Evolutionary conservation across 805 yeast genomes (phyloP).

Genomic region (Candida argentea): DNA sequence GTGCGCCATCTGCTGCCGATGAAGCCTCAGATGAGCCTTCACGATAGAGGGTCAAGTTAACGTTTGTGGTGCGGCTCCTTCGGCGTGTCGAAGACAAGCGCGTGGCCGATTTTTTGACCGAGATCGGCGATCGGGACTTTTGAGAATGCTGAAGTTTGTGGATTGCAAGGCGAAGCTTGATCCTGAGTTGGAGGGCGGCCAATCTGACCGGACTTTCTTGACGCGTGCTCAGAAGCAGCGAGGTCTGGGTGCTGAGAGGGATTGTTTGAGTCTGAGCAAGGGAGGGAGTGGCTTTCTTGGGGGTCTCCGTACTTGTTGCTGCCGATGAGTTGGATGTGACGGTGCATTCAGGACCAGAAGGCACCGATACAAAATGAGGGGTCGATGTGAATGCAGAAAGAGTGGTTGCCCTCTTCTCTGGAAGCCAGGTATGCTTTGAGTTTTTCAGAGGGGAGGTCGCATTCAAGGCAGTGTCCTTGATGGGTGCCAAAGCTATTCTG

Average conservation of each 20-base stretch:
- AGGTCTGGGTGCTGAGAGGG: too few relatives aligned
- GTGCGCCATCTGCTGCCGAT: background rate
- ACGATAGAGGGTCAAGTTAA: background rate
- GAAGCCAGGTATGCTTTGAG: conserved; percentile 1
- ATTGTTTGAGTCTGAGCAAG: too few relatives aligned
- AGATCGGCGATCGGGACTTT: background rate
- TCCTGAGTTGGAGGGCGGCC: conserved; percentile 34
- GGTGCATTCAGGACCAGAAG: conserved; percentile 3
- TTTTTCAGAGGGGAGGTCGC: too few relatives aligned
- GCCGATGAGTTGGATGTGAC: conserved; percentile 3
- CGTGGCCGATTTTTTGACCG: conserved; percentile 2
- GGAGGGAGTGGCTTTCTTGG: conserved; percentile 1
- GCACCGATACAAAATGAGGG: background rate
- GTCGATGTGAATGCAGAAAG: conserved; percentile 1
- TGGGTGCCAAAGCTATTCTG: conserved; percentile 29
- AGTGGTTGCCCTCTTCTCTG: conserved; percentile 1
- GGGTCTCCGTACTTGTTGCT: conserved; percentile 1
- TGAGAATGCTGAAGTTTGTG: conserved; percentile 22
- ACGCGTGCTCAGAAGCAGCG: background rate
- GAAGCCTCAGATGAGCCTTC: conserved; percentile 1
- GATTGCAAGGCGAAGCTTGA: conserved; percentile 32
- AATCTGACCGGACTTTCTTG: conserved; percentile 21
- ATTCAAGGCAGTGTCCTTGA: conserved; percentile 21
- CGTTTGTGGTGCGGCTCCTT: background rate
- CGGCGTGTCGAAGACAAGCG: conserved; percentile 1